Evolutionary conservation across 768 basidiomycete genomes (phyloP).

Genomic region (Coprinopsis cinerea): DNA sequence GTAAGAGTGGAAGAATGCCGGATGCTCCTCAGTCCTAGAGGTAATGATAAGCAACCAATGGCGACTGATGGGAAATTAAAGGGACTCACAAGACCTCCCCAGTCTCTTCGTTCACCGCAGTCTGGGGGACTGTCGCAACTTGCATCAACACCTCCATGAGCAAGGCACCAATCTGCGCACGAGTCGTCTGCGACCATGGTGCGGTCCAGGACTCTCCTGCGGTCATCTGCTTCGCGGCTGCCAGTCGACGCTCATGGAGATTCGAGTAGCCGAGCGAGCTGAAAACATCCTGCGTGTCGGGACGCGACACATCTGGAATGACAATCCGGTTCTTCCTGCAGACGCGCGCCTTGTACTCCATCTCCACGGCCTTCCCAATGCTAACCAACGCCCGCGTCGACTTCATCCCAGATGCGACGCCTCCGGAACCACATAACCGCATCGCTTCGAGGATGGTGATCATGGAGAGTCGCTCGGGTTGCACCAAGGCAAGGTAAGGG

Average conservation of each 20-base stretch:
- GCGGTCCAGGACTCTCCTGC: slow-evolving; percentile 71
- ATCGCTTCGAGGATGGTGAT: slow-evolving; percentile 88
- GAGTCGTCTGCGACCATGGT: slow-evolving; percentile 73
- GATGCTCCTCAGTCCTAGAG: slow-evolving; percentile 67
- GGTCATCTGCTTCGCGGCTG: slow-evolving; percentile 57
- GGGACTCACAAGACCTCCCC: slow-evolving; percentile 53
- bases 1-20: slow-evolving; percentile 87
- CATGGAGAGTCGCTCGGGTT: slow-evolving; percentile 74
- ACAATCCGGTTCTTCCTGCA: slow-evolving; percentile 59
- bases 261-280: slow-evolving; percentile 53
- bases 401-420: slow-evolving; percentile 84
- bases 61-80: slow-evolving; percentile 2
- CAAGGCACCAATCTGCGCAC: slow-evolving; percentile 76
- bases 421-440: slow-evolving; percentile 71
- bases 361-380: slow-evolving; percentile 82
- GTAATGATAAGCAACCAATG: background rate
- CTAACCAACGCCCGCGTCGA: slow-evolving; percentile 74
- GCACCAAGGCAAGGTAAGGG: slow-evolving; percentile 73
- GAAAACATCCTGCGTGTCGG: slow-evolving; percentile 42
- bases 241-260: slow-evolving; percentile 58
- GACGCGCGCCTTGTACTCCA: slow-evolving; percentile 84
- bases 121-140: slow-evolving; percentile 68
- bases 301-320: slow-evolving; percentile 29
- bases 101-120: slow-evolving; percentile 49
- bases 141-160: slow-evolving; percentile 83